Evolutionary conservation across 129 eudicot genomes (phyloP).

Genomic region (Chrysanthemum makinoi): DNA sequence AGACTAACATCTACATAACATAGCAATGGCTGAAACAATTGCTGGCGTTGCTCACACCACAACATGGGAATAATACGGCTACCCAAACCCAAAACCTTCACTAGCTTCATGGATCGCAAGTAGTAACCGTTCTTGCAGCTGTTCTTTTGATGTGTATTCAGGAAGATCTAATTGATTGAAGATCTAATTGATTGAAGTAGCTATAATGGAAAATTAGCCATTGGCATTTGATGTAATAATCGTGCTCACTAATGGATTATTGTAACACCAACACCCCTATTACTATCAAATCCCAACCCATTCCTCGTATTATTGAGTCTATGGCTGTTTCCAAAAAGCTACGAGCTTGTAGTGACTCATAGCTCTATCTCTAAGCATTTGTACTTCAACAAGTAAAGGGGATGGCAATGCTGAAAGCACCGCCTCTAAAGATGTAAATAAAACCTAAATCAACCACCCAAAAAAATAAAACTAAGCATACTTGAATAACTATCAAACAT

Average conservation of each 20-base stretch:
- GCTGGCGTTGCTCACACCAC: slow-evolving; percentile 18
- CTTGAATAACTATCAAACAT: neutral
- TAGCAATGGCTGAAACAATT: slow-evolving; percentile 21
- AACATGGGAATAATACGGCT: neutral
- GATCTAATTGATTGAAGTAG: slow-evolving; percentile 38
- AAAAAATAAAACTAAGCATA: slow-evolving; percentile 15
- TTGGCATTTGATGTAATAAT: no score
- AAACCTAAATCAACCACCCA: slow-evolving; percentile 48
- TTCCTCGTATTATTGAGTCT: slow-evolving; percentile 66
- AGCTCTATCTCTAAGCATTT: slow-evolving; percentile 97
- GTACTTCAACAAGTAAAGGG: slow-evolving; percentile 97
- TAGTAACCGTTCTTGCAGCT: slow-evolving; percentile 81
- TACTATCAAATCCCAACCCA: slow-evolving; percentile 82
- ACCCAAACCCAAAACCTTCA: slow-evolving; percentile 99
- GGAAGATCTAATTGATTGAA: slow-evolving; percentile 97
- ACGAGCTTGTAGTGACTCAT: slow-evolving; percentile 98
- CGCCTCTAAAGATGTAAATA: slow-evolving; percentile 94
- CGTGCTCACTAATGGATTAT: neutral
- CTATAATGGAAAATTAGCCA: no score
- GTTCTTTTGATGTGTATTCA: slow-evolving; percentile 87
- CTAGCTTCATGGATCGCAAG: slow-evolving; percentile 99
- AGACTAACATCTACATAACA: slow-evolving; percentile 33
- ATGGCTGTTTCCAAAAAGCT: slow-evolving; percentile 86
- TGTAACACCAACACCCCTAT: slow-evolving; percentile 91
- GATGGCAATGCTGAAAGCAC: slow-evolving; percentile 96